Evolutionary conservation across 2,329 filamentous ascomycete genomes (phyloP).

Genomic region (Alternaria arbusti): DNA sequence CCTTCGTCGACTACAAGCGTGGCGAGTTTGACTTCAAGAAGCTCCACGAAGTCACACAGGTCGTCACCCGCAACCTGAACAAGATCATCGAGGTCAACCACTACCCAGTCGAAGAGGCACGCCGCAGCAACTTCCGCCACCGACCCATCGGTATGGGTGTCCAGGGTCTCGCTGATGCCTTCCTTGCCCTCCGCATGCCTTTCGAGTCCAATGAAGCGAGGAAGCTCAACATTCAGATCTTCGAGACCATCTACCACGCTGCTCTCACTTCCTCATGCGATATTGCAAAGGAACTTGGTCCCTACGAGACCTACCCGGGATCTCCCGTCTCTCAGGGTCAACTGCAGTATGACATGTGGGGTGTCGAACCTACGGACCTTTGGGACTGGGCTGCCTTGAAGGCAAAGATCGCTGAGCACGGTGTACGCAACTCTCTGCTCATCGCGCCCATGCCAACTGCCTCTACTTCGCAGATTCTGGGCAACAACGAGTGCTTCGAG

Average conservation of each 20-base stretch:
- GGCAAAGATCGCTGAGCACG: constrained; percentile 88
- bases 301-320: constrained; percentile 90
- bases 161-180: constrained; percentile 95
- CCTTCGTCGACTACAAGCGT: constrained; percentile 84
- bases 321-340: constrained; percentile 94
- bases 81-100: constrained; percentile 98
- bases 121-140: constrained; percentile 97
- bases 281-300: constrained; percentile 79
- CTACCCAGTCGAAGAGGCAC: constrained; percentile 94
- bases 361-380: constrained; percentile 87
- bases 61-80: constrained; percentile 95
- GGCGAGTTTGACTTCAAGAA: constrained; percentile 94
- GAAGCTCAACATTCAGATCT: constrained; percentile 96
- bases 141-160: constrained; percentile 96
- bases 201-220: constrained; percentile 96
- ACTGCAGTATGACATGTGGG: constrained; percentile 99
- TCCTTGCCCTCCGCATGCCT: constrained; percentile 93
- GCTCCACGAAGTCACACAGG: constrained; percentile 90
- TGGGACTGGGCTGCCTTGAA: constrained; percentile 96
- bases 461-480: constrained; percentile 95
- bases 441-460: constrained; percentile 98
- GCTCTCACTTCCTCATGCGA: constrained; percentile 88
- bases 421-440: constrained; percentile 93
- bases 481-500: constrained; percentile 99
- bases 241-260: constrained; percentile 99